Base-by-base conservation (phyloP, 805 yeast genomes). In the Candida glaebosa region DNA sequence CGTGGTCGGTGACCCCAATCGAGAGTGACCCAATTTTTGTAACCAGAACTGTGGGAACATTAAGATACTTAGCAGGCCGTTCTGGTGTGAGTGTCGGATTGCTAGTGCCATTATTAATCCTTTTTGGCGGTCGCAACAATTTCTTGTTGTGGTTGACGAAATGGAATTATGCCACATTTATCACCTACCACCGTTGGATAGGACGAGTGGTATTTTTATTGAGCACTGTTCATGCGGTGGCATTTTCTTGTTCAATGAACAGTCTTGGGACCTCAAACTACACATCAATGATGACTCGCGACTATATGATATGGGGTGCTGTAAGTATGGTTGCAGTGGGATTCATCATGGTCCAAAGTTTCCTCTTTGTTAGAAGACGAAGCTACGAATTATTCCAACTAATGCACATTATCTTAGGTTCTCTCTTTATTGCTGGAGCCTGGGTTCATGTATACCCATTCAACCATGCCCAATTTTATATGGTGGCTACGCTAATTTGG, bases 401-500 rank as follows among this genome's bases (percentile, higher is more conserved):
- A n/a, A 38, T 70, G 10, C 95, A 86, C 53, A 75, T 83, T 38
- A 42, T 73, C 1, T 53, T 83, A 34, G 88, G 80, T 3, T 59
- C 70, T 4, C 46, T 63, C 3, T 76, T 75, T 42, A 51, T 76
- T 10, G 56, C 57, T n/a, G 79, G 76, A 2, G 73, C 78, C 2
- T 73, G 74, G 63, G 36, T 63, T 5, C 84, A 78, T 46, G 69
- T 81, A 56, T 67, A 73, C 50, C 51, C 63, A 63, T 49, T 63
- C 20, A 57, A 53, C 20, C 63, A 61, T 38, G 44, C 54, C 25
- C 57, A 65, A 58, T 75, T 63, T n/a, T 53, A 59, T 44, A 79
- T 76, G 42, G 74, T 79, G 3, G 54, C 81, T 6, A 71, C 78
- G 44, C 82, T 78, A 0, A 67, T 87, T 6, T 88, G 96, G 96